A percentile compares a stretch with the other conserved stretches of the same genome.
Evolutionary conservation across 805 yeast species (phyloP).

Genomic region (Pichia phayaonensis): DNA sequence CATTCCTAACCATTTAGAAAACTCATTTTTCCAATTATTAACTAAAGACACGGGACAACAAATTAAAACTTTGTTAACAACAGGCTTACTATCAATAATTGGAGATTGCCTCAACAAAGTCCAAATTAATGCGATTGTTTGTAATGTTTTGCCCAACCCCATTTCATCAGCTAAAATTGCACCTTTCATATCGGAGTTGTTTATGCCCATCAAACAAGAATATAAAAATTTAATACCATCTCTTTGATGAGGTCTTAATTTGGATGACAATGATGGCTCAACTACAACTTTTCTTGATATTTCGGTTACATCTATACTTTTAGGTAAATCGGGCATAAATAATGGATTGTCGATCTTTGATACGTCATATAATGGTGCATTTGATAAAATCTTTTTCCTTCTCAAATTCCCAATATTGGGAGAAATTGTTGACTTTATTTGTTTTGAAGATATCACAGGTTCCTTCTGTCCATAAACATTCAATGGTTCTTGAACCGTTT

Average conservation of each 20-base stretch:
- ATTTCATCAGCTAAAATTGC: constrained; percentile 92
- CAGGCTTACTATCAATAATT: constrained; percentile 26
- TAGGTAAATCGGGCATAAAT: constrained; percentile 30
- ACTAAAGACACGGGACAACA: constrained; percentile 91
- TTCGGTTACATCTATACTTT: constrained; percentile 9
- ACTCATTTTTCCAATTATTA: constrained; percentile 82
- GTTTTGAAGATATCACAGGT: neutral
- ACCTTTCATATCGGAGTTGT: constrained; percentile 48
- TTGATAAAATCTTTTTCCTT: neutral
- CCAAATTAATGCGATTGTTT: constrained; percentile 79
- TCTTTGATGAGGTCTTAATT: constrained; percentile 75
- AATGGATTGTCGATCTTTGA: constrained; percentile 30
- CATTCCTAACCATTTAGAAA: constrained; percentile 77
- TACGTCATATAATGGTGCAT: constrained; percentile 34
- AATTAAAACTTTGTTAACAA: constrained; percentile 52
- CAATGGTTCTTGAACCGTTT: neutral
- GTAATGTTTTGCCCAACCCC: constrained; percentile 91
- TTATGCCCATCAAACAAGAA: constrained; percentile 71
- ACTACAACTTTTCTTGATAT: constrained; percentile 39
- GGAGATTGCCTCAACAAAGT: constrained; percentile 69
- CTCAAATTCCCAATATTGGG: neutral
- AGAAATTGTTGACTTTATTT: neutral
- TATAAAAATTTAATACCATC: constrained; percentile 80
- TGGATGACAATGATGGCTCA: constrained; percentile 47
- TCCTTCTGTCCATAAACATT: neutral